Evolutionary conservation across 2,329 filamentous ascomycete species (phyloP).

Genomic region (Pseudogymnoascus pannorum): DNA sequence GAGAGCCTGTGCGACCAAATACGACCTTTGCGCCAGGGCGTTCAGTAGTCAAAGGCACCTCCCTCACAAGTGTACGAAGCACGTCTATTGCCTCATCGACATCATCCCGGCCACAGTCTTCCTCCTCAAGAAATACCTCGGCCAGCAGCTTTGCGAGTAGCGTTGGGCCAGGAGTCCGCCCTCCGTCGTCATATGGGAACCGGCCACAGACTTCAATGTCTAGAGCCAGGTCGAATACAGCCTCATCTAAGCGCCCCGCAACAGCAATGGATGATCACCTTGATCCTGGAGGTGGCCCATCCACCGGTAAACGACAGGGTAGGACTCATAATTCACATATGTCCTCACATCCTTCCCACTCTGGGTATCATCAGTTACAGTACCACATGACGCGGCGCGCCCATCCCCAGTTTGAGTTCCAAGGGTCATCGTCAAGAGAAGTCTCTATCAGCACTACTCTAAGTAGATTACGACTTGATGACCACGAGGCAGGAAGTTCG

Average conservation of each 20-base stretch:
- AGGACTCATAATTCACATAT: conserved; percentile 33
- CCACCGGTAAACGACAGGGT: conserved; percentile 43
- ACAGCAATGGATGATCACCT: conserved; percentile 31
- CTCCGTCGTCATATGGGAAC: conserved; percentile 33
- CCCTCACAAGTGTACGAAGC: conserved; percentile 22
- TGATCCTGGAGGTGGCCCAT: conserved; percentile 25
- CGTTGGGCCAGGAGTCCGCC: conserved; percentile 45
- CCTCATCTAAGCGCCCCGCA: conserved; percentile 35
- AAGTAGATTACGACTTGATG: conserved; percentile 27
- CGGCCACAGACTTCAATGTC: conserved; percentile 45
- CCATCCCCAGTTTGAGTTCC: background rate
- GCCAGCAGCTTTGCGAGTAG: conserved; percentile 49
- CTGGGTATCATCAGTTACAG: conserved; percentile 5
- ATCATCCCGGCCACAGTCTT: conserved; percentile 34
- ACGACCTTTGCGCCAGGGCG: conserved; percentile 3
- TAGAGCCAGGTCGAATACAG: conserved; percentile 28
- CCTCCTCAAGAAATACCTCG: conserved; percentile 36
- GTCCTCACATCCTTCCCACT: conserved; percentile 20
- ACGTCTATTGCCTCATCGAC: conserved; percentile 34
- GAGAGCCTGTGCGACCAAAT: conserved; percentile 13
- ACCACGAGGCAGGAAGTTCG: conserved; percentile 10
- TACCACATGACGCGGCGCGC: background rate
- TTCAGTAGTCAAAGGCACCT: conserved; percentile 21
- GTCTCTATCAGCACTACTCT: conserved; percentile 33
- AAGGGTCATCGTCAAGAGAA: conserved; percentile 29